phyloP scores from a whole-genome alignment of 805 yeast species.

The Saccharomyces mikatae region DNA sequence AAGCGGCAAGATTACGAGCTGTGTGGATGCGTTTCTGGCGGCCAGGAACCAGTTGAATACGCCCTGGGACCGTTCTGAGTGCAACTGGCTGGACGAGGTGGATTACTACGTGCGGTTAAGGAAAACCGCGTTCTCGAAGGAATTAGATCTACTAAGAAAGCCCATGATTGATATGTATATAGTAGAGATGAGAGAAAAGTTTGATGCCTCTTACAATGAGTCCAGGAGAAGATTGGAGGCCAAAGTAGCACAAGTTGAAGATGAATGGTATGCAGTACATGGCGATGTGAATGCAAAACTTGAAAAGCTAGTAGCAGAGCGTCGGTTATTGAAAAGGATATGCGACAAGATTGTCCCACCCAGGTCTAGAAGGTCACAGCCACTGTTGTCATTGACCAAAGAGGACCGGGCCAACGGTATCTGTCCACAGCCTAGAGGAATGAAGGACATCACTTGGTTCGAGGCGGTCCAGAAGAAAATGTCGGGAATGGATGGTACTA shows the following conservation, averaged over 20 bases:
- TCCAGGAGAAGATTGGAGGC: neutral
- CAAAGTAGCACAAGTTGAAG: neutral
- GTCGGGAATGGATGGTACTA: neutral
- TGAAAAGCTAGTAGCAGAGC: neutral
- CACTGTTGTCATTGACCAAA: conserved; percentile 5
- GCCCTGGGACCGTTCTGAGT: neutral
- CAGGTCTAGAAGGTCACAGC: neutral
- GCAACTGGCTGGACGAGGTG: neutral
- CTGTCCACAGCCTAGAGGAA: neutral
- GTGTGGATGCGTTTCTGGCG: neutral
- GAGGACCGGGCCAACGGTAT: conserved; percentile 6
- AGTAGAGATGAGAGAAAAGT: neutral
- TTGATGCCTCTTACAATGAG: neutral
- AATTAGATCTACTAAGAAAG: neutral
- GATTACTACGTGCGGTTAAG: neutral
- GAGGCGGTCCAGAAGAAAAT: neutral
- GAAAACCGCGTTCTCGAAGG: neutral
- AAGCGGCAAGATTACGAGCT: neutral
- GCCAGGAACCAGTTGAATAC: neutral
- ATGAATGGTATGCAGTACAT: neutral
- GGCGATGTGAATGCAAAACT: neutral
- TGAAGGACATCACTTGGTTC: neutral
- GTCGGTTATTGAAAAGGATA: neutral
- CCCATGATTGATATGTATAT: neutral
- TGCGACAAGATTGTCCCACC: neutral